Evolutionary conservation across 1,284 basidiomycete genomes (phyloP).

Genomic region (Fomitopsis betulina): DNA sequence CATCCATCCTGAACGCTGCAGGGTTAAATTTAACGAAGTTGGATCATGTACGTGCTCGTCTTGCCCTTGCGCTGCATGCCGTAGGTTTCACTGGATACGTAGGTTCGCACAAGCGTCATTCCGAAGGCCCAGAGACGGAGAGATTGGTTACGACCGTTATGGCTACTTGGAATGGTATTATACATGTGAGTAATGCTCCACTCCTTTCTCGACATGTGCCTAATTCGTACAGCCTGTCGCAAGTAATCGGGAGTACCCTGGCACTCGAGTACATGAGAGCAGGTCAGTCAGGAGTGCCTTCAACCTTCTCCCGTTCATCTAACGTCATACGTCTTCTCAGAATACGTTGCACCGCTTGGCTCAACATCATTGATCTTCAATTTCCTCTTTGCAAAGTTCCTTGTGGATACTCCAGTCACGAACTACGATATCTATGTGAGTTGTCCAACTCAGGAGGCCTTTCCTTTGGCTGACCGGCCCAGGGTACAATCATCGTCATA

Average conservation of each 20-base stretch:
- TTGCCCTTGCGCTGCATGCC: not conserved
- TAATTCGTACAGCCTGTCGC: slow-evolving; percentile 53
- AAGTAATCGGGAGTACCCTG: slow-evolving; percentile 81
- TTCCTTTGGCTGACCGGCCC: not conserved
- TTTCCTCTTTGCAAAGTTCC: slow-evolving; percentile 80
- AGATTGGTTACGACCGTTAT: slow-evolving; percentile 76
- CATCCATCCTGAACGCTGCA: slow-evolving; percentile 80
- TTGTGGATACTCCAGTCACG: slow-evolving; percentile 80
- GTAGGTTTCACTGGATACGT: not conserved
- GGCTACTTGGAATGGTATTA: slow-evolving; percentile 79
- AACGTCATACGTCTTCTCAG: slow-evolving; percentile 29
- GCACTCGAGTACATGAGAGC: slow-evolving; percentile 86
- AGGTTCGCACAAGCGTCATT: slow-evolving; percentile 68
- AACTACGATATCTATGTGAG: slow-evolving; percentile 71
- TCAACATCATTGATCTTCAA: slow-evolving; percentile 86
- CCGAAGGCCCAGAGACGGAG: slow-evolving; percentile 64
- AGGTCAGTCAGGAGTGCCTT: slow-evolving; percentile 34
- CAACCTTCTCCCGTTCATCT: not conserved
- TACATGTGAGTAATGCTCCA: slow-evolving; percentile 52
- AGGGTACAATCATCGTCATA: slow-evolving; percentile 81
- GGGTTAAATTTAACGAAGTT: slow-evolving; percentile 83
- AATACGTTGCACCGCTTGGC: slow-evolving; percentile 83
- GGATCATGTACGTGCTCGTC: slow-evolving; percentile 59
- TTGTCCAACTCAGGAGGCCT: not conserved
- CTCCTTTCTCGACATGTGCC: not conserved